Conservation (phyloP, 1,284 basidiomycete species). For the Coriolopsis trogii region DNA sequence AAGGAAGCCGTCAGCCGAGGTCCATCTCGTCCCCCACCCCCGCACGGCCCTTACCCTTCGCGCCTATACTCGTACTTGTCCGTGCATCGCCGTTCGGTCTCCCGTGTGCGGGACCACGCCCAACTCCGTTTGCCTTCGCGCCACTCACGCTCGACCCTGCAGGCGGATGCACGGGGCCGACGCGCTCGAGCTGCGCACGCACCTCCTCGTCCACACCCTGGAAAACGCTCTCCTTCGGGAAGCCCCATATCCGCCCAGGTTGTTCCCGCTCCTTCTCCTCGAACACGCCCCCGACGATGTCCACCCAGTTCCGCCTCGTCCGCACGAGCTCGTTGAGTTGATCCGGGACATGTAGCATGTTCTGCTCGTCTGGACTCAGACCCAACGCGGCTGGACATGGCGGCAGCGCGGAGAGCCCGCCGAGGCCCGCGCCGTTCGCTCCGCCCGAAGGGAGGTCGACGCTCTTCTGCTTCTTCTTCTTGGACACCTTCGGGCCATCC, state of each 20-base stretch:
- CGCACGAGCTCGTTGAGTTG: constrained; percentile 71
- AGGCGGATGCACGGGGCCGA: constrained; percentile 12
- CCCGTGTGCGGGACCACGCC: constrained; percentile 3
- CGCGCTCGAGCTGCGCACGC: constrained; percentile 40
- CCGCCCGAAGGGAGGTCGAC: constrained; percentile 44
- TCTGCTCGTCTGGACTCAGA: constrained; percentile 67
- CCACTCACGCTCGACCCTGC: not conserved
- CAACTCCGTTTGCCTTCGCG: not conserved
- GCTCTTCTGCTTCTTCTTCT: constrained; percentile 70
- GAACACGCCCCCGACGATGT: constrained; percentile 67
- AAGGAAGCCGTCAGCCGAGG: constrained; percentile 29
- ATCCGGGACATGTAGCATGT: constrained; percentile 68
- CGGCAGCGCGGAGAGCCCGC: constrained; percentile 32
- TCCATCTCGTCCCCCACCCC: constrained; percentile 31
- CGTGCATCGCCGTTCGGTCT: constrained; percentile 29
- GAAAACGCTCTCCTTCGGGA: constrained; percentile 76
- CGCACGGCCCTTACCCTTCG: constrained; percentile 42
- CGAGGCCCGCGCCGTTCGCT: constrained; percentile 30
- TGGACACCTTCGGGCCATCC: constrained; percentile 62
- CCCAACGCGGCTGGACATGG: constrained; percentile 70
- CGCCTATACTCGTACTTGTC: constrained; percentile 26
- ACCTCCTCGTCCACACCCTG: constrained; percentile 72
- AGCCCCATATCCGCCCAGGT: constrained; percentile 72
- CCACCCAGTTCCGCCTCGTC: constrained; percentile 74
- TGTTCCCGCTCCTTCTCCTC: constrained; percentile 64